These are phyloP conservation scores for Solanum pinnatisectum DNA, from an alignment of 257 asterid genomes.

Conservation along the genomic window DNA sequence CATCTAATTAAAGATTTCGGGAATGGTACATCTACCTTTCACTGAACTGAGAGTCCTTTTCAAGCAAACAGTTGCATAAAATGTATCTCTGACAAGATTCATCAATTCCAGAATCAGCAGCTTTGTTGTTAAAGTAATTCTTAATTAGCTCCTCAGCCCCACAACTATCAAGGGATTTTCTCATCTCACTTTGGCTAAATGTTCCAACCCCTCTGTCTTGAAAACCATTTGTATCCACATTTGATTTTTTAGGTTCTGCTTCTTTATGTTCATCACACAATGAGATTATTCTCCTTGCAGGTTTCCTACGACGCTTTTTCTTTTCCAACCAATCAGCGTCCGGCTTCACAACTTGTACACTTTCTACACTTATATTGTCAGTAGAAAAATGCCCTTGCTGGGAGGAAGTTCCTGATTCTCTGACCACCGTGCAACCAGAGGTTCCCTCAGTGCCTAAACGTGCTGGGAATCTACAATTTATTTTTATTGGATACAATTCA, in stretches of 20 bases:
- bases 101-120: constrained; percentile 30
- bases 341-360: constrained; percentile 13
- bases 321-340: constrained; percentile 36
- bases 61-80: constrained; percentile 30
- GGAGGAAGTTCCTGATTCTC: constrained; percentile 18
- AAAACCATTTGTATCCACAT: constrained; percentile 26
- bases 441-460: constrained; percentile 18
- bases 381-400: constrained; percentile 12
- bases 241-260: constrained; percentile 16
- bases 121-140: constrained; percentile 22
- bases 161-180: background rate
- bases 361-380: constrained; percentile 16
- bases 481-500: constrained; percentile 19
- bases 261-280: constrained; percentile 48
- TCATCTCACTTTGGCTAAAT: constrained; percentile 1
- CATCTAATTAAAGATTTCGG: background rate
- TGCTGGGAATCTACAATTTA: constrained; percentile 28
- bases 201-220: constrained; percentile 18
- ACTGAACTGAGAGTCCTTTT: constrained; percentile 24
- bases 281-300: constrained; percentile 53
- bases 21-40: constrained; percentile 36
- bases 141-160: constrained; percentile 16
- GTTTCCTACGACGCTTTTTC: constrained; percentile 32
- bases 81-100: constrained; percentile 26
- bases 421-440: constrained; percentile 4